Evolutionary conservation across 441 rosid species (phyloP), one percentile per base, ranked within the genome.

Genomic region (Croton setiger): DNA sequence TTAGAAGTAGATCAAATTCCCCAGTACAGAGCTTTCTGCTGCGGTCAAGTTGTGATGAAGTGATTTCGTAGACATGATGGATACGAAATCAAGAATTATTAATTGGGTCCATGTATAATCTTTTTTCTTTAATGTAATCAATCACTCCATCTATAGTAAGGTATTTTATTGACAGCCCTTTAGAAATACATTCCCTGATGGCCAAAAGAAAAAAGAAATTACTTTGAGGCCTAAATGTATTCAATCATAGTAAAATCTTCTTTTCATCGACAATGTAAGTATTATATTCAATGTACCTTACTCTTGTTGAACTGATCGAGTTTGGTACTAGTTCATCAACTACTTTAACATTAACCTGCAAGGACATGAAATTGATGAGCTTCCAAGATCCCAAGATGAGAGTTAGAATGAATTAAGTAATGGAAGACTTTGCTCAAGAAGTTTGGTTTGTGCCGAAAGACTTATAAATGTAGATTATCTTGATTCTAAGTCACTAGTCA

Each of bases 111-210:
- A 71, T 48, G 84, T 91, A 91, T 60, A 94, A 64, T 21, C 69
- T 67, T 5, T 79, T 84, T 49, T 80, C 79, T 80, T 60, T 80
- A 67, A 87, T 84, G 76, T 89, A 85, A 55, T 80, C 80, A n/a
- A 88, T 84, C 15, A 91, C 96, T 70, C 79, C 84, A 73, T 94
- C 96, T 31, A 69, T 75, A 8, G 91, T 91, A 71, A 94, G 79
- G 81, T 90, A 91, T 60, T 85, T 91, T 56, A 94, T 78, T 2
- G 97, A 89, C 71, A 88, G 70, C 33, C 98, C 92, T 78, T 84
- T 78, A 5, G 86, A 79, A 72, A 87, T 83, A 81, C 97, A 88
- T 68, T 85, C 87, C 90, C 97, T 93, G 85, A 21, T 78, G 74
- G 23, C 33, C 53, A 71, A 4, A 9, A 55, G 23, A 12, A 61